Base-by-base conservation (phyloP, 2,329 filamentous ascomycete genomes). In the Bipolaris bicolor region DNA sequence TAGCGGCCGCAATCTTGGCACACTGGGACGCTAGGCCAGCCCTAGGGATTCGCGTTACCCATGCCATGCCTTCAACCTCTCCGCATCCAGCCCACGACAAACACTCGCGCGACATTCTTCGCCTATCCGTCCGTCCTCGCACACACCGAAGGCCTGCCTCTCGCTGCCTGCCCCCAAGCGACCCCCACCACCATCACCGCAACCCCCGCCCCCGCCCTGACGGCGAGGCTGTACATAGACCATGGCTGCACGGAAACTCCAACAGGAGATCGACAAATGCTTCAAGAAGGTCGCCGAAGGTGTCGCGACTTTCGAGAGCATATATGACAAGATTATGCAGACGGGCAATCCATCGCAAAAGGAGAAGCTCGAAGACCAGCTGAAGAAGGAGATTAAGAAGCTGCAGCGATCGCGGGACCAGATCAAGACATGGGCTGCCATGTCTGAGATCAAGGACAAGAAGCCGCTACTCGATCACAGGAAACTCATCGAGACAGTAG, bases 311-410 rank as follows among this genome's bases (percentile, higher is more conserved):
- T 99, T 99, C 78, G 92, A 98, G 76, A 85, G 84, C 73, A 97
- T 98, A 72, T 96, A 98, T 81, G 95, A 98, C 69, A 99, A 99
- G 86, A 96, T 99, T 66, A 90, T 94, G 72, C 88, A 93, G 68
- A 92, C 92, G 51, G 91, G 88, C 72, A 98, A 97, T 81, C 87
- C 90, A 54, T 92, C 95, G 60, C 95, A 98, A 80, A 97, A 97
- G 78, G 95, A 98, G 80, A 99, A 98, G 82, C 87, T 96, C 49
- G 95, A 99, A 79, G 95, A 99, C 80, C 92, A 95, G 76, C 85
- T 99, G 68, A 99, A 99, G 83, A 92, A 95, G 76, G 95, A 99
- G 81, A 98, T 98, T 86, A 99, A 99, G 88, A 99, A 99, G 85
- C 88, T 99, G 55, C 95, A 99, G 80, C 87, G 95, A 71, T 89